phyloP scores from a whole-genome alignment of 768 basidiomycete species.

The Exsudoporus frostii region DNA sequence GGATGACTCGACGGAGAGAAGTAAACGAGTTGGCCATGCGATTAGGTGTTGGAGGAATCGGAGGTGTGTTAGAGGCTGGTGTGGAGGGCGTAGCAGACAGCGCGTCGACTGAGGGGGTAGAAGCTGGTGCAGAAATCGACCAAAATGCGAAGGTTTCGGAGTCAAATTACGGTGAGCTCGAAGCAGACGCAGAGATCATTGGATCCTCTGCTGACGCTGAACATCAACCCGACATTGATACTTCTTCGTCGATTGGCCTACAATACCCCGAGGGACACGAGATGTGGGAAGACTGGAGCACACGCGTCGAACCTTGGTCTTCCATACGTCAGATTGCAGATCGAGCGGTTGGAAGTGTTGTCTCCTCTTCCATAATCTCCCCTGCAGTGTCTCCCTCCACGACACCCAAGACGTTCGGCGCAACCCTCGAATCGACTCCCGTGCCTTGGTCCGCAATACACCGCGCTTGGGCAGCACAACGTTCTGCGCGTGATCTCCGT shows the following conservation, averaged over 20 bases:
- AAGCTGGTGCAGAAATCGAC: conserved; percentile 1
- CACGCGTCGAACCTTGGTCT: conserved; percentile 64
- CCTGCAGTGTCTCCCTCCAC: conserved; percentile 6
- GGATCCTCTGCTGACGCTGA: conserved; percentile 16
- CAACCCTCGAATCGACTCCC: conserved; percentile 44
- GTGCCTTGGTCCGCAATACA: conserved; percentile 68
- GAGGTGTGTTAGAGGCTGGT: conserved; percentile 53
- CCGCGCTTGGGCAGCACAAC: conserved; percentile 61
- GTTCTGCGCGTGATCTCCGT: conserved; percentile 47
- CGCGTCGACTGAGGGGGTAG: background rate
- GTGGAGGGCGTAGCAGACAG: background rate
- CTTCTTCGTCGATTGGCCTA: background rate
- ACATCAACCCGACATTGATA: background rate
- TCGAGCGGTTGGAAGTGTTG: conserved; percentile 66
- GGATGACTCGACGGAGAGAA: conserved; percentile 63
- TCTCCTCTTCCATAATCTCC: conserved; percentile 30
- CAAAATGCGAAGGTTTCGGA: conserved; percentile 3
- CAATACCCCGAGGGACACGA: conserved; percentile 24
- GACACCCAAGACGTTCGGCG: conserved; percentile 18
- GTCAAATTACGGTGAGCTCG: conserved; percentile 12
- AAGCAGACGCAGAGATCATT: conserved; percentile 17
- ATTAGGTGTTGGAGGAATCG: conserved; percentile 77
- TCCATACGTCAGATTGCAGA: conserved; percentile 72
- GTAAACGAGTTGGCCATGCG: conserved; percentile 80
- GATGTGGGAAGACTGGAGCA: conserved; percentile 68